Percentiles rank a stretch among this genome's conserved stretches.
Evolutionary conservation across 495 filamentous ascomycete species (phyloP).

Genomic region (Penicillium ucsense): DNA sequence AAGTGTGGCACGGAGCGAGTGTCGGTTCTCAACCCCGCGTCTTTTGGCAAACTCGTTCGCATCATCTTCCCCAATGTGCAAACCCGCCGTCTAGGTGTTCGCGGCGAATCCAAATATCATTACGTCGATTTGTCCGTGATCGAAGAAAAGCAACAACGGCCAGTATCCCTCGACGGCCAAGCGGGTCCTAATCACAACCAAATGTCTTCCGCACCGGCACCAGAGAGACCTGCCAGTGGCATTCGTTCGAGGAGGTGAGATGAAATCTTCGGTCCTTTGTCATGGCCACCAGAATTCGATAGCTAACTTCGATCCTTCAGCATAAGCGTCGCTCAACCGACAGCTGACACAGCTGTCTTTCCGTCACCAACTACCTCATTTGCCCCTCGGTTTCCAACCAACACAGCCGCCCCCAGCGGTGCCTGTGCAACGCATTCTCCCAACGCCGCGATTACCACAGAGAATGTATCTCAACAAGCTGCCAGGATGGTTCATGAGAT

Average conservation of each 20-base stretch:
- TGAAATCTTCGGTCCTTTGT: not conserved
- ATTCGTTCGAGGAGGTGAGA: constrained; percentile 30
- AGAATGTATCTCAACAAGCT: constrained; percentile 34
- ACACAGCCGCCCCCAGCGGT: constrained; percentile 15
- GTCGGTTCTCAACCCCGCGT: constrained; percentile 87
- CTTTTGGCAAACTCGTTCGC: constrained; percentile 92
- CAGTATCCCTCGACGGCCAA: constrained; percentile 18
- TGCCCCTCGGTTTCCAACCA: constrained; percentile 20
- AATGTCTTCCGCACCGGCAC: constrained; percentile 4
- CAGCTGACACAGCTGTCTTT: constrained; percentile 58
- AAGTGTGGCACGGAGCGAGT: constrained; percentile 87
- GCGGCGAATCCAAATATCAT: constrained; percentile 97
- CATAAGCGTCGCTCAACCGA: constrained; percentile 39
- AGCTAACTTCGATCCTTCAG: constrained; percentile 11
- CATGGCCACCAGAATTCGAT: not conserved
- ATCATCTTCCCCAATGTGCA: constrained; percentile 93
- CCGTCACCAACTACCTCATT: constrained; percentile 48
- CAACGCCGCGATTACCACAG: constrained; percentile 23
- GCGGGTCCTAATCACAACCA: constrained; percentile 12
- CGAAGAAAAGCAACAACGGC: constrained; percentile 38
- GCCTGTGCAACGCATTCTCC: constrained; percentile 18
- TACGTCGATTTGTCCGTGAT: constrained; percentile 79
- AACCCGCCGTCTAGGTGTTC: constrained; percentile 81
- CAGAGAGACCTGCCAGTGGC: constrained; percentile 17
- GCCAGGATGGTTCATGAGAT: constrained; percentile 53